A percentile compares a stretch with the other conserved stretches of the same genome.
These are phyloP conservation scores for Solanum okadae DNA, from an alignment of 257 asterid genomes.

Conservation along the genomic window DNA sequence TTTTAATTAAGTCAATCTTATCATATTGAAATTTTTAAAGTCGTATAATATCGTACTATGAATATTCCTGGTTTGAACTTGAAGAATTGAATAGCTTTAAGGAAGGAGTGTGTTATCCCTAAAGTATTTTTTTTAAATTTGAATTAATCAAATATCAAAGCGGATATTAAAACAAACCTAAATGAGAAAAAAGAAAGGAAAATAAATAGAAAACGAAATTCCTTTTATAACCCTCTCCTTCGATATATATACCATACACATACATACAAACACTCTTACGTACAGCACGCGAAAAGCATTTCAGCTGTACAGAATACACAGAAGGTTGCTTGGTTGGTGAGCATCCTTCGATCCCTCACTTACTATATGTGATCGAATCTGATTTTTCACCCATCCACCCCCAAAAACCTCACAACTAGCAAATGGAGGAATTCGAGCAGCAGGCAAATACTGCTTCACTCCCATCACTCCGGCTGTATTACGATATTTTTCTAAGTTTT, in stretches of 20 bases:
- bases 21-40: not conserved
- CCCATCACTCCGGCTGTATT: slow-evolving; percentile 5
- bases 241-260: not conserved
- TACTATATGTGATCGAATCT: fast-evolving
- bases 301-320: not conserved
- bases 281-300: not conserved
- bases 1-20: too few species aligned
- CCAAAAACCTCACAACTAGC: not conserved
- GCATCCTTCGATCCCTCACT: too few species aligned
- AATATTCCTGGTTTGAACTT: not conserved
- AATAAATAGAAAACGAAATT: not conserved
- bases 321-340: not conserved
- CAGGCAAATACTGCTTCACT: not conserved
- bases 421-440: not conserved
- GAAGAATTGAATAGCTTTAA: not conserved
- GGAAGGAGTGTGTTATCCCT: not conserved
- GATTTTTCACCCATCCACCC: not conserved
- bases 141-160: not conserved
- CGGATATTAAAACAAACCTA: not conserved
- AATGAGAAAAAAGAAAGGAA: not conserved
- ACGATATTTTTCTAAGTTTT: slow-evolving; percentile 22
- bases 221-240: not conserved
- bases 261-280: not conserved
- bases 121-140: not conserved
- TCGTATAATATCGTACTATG: not conserved